Conservation (phyloP, 1,284 basidiomycete species). For the Bondarzewia mesenterica region DNA sequence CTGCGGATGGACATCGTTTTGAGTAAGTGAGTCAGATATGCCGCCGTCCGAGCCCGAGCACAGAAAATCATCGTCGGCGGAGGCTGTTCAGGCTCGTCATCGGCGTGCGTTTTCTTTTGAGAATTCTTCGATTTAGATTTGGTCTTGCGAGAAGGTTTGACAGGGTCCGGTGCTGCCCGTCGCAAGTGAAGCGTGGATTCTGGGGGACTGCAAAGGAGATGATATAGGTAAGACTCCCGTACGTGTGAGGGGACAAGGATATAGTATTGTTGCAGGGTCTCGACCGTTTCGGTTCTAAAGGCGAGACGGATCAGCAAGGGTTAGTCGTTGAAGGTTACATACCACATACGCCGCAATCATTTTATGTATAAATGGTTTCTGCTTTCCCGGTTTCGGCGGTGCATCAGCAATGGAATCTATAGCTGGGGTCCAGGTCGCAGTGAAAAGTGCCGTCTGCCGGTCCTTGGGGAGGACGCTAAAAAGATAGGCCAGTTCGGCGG, state of each 20-base stretch:
- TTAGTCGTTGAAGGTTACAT: neutral
- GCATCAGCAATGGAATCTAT: constrained; percentile 78
- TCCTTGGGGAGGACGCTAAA: constrained; percentile 77
- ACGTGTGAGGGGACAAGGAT: constrained; percentile 93
- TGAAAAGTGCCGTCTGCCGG: constrained; percentile 94
- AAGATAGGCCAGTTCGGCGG: constrained; percentile 76
- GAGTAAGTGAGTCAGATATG: constrained; percentile 79
- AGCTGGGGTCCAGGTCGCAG: constrained; percentile 86
- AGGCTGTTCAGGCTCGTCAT: constrained; percentile 57
- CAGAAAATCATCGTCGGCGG: constrained; percentile 96
- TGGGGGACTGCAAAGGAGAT: constrained; percentile 85
- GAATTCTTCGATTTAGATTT: constrained; percentile 19
- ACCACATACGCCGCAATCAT: constrained; percentile 62
- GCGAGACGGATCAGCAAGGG: constrained; percentile 6
- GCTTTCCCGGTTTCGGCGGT: constrained; percentile 74
- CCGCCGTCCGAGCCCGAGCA: constrained; percentile 79
- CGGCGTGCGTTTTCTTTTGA: constrained; percentile 31
- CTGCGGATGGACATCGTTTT: constrained; percentile 77
- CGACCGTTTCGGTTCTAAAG: constrained; percentile 76
- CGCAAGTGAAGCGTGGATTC: constrained; percentile 66
- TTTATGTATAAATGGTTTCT: constrained; percentile 82
- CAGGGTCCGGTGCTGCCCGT: constrained; percentile 46
- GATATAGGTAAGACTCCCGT: constrained; percentile 87
- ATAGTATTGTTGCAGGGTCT: constrained; percentile 83
- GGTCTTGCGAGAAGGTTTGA: constrained; percentile 22